Conservation (phyloP, 2,329 filamentous ascomycete species). For the Epichloe sylvatica region DNA sequence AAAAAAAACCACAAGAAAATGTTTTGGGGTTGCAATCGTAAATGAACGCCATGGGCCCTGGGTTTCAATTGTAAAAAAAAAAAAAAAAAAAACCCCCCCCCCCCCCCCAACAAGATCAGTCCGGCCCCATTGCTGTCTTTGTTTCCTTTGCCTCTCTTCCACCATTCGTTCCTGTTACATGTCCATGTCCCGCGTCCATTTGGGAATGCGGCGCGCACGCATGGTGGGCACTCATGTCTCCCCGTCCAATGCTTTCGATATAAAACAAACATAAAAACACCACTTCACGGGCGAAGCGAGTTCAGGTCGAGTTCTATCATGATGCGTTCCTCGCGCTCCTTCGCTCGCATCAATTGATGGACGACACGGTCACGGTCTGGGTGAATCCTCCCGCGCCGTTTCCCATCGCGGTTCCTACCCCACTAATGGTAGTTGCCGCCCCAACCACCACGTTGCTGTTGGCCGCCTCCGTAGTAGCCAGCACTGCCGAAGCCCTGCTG, state of each 20-base stretch:
- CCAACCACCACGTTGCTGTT: slow-evolving; percentile 41
- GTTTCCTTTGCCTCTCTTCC: slow-evolving; percentile 4
- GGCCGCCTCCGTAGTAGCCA: slow-evolving; percentile 31
- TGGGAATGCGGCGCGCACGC: slow-evolving; percentile 9
- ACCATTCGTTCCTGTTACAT: slow-evolving; percentile 5
- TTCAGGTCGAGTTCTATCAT: slow-evolving; percentile 8
- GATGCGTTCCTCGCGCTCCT: slow-evolving; percentile 6
- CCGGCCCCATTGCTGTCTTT: slow-evolving; percentile 5
- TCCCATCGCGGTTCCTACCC: slow-evolving; percentile 19
- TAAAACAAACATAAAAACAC: slow-evolving; percentile 4
- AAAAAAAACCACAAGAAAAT: no score
- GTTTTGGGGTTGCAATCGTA: no score
- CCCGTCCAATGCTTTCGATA: slow-evolving; percentile 14
- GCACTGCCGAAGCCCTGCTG: slow-evolving; percentile 33
- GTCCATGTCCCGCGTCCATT: not conserved
- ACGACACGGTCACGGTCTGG: slow-evolving; percentile 3
- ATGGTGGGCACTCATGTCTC: slow-evolving; percentile 20
- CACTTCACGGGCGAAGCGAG: slow-evolving; percentile 5
- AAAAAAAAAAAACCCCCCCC: slow-evolving; percentile 1
- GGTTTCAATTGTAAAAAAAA: not conserved
- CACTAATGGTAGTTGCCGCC: slow-evolving; percentile 44
- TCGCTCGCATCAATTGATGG: not conserved
- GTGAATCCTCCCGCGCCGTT: slow-evolving; percentile 8
- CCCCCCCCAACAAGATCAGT: slow-evolving; percentile 2
- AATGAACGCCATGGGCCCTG: no score